Evolutionary conservation across 1,284 basidiomycete genomes (phyloP).

Genomic region (Melampsora abietis-canadensis): DNA sequence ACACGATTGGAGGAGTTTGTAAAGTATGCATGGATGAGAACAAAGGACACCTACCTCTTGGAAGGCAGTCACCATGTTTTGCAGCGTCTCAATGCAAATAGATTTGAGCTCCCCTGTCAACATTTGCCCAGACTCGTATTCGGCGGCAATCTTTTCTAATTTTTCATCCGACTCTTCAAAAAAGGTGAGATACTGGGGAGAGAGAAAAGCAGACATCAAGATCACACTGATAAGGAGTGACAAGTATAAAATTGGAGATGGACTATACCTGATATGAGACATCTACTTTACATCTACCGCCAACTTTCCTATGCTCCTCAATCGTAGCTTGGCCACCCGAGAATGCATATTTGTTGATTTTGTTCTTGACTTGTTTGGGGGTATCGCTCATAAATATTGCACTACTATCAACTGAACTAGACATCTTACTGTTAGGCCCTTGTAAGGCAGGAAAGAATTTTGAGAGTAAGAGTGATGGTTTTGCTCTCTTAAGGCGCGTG

Average conservation of each 20-base stretch:
- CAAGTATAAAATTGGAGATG: slow-evolving; percentile 11
- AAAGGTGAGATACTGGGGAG: slow-evolving; percentile 24
- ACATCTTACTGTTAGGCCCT: slow-evolving; percentile 98
- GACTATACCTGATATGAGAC: slow-evolving; percentile 71
- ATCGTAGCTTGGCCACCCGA: slow-evolving; percentile 69
- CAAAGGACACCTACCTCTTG: slow-evolving; percentile 64
- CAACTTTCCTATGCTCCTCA: slow-evolving; percentile 82
- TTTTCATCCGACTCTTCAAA: slow-evolving; percentile 33
- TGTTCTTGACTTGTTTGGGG: slow-evolving; percentile 91
- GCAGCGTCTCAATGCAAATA: slow-evolving; percentile 77
- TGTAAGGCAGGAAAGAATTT: slow-evolving; percentile 99
- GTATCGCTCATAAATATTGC: slow-evolving; percentile 96
- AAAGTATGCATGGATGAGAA: background rate
- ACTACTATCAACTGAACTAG: slow-evolving; percentile 82
- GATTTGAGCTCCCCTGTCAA: slow-evolving; percentile 91
- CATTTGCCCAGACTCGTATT: slow-evolving; percentile 83
- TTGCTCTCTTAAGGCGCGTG: slow-evolving; percentile 79
- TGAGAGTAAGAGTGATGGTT: slow-evolving; percentile 85
- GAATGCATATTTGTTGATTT: slow-evolving; percentile 71
- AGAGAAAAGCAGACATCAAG: background rate
- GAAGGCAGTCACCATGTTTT: slow-evolving; percentile 80
- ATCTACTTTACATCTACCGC: slow-evolving; percentile 93
- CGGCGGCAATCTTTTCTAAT: slow-evolving; percentile 58
- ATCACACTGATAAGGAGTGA: background rate
- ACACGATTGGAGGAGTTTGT: too few species aligned